phyloP scores from a whole-genome alignment of 2,329 filamentous ascomycete genomes.

The Beauveria sp. region DNA sequence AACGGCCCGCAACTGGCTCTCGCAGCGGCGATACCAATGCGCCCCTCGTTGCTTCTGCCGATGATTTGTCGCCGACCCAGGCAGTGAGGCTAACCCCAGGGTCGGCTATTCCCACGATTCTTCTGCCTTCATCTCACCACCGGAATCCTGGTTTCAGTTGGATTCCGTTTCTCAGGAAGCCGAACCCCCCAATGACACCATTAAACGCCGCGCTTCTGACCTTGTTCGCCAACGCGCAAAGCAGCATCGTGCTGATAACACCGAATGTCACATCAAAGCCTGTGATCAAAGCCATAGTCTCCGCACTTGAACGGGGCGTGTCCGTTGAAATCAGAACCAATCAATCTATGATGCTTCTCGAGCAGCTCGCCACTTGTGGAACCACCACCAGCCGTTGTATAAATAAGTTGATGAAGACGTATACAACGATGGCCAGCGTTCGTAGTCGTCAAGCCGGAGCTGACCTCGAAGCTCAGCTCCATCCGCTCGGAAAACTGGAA shows the following conservation, averaged over 20 bases:
- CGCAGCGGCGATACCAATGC: background rate
- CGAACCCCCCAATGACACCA: conserved; percentile 52
- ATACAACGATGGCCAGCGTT: conserved; percentile 29
- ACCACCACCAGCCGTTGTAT: conserved; percentile 64
- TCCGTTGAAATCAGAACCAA: conserved; percentile 61
- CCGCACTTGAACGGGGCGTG: conserved; percentile 57
- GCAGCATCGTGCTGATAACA: conserved; percentile 61
- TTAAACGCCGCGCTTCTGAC: conserved; percentile 59
- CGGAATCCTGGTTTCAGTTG: conserved; percentile 57
- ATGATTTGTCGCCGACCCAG: conserved; percentile 20
- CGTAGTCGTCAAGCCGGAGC: conserved; percentile 15
- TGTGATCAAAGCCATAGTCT: conserved; percentile 53
- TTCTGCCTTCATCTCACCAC: conserved; percentile 69
- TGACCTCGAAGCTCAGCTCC: conserved; percentile 36
- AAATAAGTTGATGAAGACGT: conserved; percentile 47
- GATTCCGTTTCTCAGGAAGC: conserved; percentile 45
- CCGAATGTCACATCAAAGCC: conserved; percentile 68
- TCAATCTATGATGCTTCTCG: conserved; percentile 63
- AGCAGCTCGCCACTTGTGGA: conserved; percentile 73
- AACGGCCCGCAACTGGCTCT: background rate
- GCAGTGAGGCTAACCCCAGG: conserved; percentile 19
- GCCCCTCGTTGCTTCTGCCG: background rate
- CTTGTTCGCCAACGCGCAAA: conserved; percentile 50
- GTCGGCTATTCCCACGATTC: conserved; percentile 42
- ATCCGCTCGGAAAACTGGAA: conserved; percentile 40